These are phyloP conservation scores for Linnemannia exigua DNA, from an alignment of 192 early-diverging fungal genomes.

Conservation along the genomic window DNA sequence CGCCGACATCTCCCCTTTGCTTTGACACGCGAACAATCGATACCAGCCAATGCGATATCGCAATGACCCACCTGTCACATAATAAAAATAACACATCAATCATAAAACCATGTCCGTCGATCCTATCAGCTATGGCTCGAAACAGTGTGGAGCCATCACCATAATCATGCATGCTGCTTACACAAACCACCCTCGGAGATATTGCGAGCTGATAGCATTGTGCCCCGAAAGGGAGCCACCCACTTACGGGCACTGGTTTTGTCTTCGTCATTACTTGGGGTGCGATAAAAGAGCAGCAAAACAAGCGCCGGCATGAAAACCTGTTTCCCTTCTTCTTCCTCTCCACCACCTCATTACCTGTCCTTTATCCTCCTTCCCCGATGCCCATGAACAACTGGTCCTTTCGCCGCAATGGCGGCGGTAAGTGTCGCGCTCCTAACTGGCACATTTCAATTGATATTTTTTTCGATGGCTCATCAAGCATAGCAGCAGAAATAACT, in stretches of 20 bases:
- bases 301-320: not conserved
- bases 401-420: not conserved
- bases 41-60: not conserved
- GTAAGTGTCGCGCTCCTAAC: not conserved
- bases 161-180: too few relatives aligned
- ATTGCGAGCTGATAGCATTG: too few relatives aligned
- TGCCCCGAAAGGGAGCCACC: too few relatives aligned
- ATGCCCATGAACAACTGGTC: constrained; percentile 3
- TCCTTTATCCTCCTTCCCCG: not conserved
- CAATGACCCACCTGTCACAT: not conserved
- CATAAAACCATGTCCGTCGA: not conserved
- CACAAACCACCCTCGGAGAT: too few relatives aligned
- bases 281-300: not conserved
- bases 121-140: too few relatives aligned
- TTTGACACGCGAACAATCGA: not conserved
- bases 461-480: too few relatives aligned
- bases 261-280: not conserved
- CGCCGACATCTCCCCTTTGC: not conserved
- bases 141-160: too few relatives aligned
- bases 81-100: not conserved
- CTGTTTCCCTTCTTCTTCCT: not conserved
- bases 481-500: too few relatives aligned
- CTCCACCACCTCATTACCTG: not conserved
- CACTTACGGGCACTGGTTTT: not conserved
- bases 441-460: too few relatives aligned